A percentile compares a stretch with the other conserved stretches of the same genome.
Conservation (phyloP, 2,329 filamentous ascomycete species). For the Colletotrichum noveboracense region DNA sequence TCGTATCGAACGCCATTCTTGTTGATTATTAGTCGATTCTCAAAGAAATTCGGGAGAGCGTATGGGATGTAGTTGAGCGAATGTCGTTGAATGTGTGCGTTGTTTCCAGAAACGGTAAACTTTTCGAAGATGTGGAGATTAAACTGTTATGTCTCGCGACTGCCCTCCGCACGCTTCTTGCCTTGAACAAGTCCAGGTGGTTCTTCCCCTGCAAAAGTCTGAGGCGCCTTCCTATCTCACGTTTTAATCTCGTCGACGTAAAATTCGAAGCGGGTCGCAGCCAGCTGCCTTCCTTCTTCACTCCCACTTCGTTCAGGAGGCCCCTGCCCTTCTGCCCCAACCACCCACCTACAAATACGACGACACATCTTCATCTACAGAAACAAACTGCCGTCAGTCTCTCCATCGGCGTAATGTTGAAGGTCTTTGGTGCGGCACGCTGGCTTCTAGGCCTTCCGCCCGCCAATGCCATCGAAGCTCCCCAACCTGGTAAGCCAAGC, state of each 20-base stretch:
- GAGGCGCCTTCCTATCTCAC: neutral
- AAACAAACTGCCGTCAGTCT: neutral
- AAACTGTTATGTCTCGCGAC: neutral
- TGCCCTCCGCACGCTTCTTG: neutral
- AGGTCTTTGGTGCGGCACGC: neutral
- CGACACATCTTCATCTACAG: neutral
- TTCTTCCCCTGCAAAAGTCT: neutral
- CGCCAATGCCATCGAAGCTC: neutral
- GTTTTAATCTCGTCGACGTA: neutral
- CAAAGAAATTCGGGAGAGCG: neutral
- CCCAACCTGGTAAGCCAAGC: neutral
- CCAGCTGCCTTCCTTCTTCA: neutral
- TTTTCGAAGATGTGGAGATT: neutral
- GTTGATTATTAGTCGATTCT: neutral
- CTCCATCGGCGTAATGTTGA: neutral
- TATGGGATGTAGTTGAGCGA: neutral
- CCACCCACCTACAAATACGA: neutral
- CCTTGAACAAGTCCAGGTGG: neutral
- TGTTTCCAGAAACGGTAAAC: neutral
- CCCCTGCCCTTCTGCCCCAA: neutral
- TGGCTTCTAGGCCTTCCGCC: neutral
- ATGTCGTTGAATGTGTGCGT: neutral
- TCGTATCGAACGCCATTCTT: neutral
- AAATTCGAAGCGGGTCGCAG: neutral
- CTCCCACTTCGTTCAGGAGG: neutral